phyloP scores from a whole-genome alignment of 1,139 yeast genomes.

The Yamadazyma mexicana region DNA sequence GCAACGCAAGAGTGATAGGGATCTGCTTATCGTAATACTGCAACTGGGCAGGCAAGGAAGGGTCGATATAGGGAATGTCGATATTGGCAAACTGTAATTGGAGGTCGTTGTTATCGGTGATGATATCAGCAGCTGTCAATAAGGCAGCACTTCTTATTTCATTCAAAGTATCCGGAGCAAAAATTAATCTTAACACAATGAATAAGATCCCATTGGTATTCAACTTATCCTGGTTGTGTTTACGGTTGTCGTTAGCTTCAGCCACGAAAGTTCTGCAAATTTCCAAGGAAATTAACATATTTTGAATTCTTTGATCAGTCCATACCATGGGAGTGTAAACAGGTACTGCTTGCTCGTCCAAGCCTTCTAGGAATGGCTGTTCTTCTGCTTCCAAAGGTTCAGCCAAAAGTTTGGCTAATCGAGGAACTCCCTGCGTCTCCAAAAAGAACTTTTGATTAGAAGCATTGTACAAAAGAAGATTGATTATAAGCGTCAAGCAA shows the following conservation, averaged over 20 bases:
- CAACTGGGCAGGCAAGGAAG: slow-evolving; percentile 59
- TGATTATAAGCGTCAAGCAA: slow-evolving; percentile 72
- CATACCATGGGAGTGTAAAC: slow-evolving; percentile 49
- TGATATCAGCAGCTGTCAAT: slow-evolving; percentile 73
- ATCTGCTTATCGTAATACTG: slow-evolving; percentile 35
- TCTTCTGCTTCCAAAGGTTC: slow-evolving; percentile 51
- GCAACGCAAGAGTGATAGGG: slow-evolving; percentile 73
- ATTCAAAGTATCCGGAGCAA: slow-evolving; percentile 62
- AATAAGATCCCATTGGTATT: slow-evolving; percentile 63
- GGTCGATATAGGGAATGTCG: slow-evolving; percentile 90
- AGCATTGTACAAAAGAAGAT: slow-evolving; percentile 77
- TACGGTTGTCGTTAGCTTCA: slow-evolving; percentile 69
- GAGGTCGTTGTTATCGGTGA: slow-evolving; percentile 59
- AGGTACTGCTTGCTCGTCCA: slow-evolving; percentile 11
- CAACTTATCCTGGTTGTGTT: slow-evolving; percentile 61
- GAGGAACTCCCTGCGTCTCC: slow-evolving; percentile 77
- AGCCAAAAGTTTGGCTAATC: slow-evolving; percentile 59
- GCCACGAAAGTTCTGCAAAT: slow-evolving; percentile 73
- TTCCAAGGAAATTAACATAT: slow-evolving; percentile 66
- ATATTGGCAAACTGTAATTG: slow-evolving; percentile 74
- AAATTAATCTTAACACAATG: slow-evolving; percentile 66
- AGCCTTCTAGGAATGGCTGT: slow-evolving; percentile 16
- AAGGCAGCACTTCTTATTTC: slow-evolving; percentile 66
- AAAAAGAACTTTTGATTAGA: slow-evolving; percentile 87
- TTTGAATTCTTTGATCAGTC: slow-evolving; percentile 72